These are phyloP conservation scores for Monosporozyma unispora DNA, from an alignment of 805 yeast genomes.

Conservation along the genomic window DNA sequence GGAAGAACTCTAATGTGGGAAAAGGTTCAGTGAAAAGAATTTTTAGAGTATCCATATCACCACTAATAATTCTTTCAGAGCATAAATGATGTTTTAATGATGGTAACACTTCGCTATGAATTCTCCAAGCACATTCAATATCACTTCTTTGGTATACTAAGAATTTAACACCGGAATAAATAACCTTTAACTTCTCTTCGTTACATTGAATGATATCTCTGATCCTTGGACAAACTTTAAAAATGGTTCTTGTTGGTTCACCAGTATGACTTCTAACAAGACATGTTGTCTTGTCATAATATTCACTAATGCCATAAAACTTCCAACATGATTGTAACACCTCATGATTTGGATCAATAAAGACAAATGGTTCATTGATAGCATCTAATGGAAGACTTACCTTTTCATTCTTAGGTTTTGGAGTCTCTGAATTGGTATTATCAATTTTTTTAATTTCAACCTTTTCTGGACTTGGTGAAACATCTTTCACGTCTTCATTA, in stretches of 20 bases:
- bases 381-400: constrained; percentile 83
- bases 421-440: constrained; percentile 18
- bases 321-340: constrained; percentile 72
- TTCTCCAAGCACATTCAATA: constrained; percentile 79
- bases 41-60: constrained; percentile 52
- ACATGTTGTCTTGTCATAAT: constrained; percentile 62
- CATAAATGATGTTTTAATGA: constrained; percentile 56
- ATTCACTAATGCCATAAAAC: constrained; percentile 67
- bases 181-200: constrained; percentile 73
- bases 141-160: constrained; percentile 86
- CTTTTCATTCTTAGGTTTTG: constrained; percentile 39
- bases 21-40: constrained; percentile 63
- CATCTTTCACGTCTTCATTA: constrained; percentile 8
- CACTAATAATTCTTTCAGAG: constrained; percentile 48
- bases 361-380: constrained; percentile 88
- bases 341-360: constrained; percentile 57
- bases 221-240: constrained; percentile 74
- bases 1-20: constrained; percentile 59
- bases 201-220: constrained; percentile 57
- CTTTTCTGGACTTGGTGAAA: constrained; percentile 1
- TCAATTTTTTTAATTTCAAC: constrained; percentile 9
- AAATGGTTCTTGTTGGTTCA: constrained; percentile 85
- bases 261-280: constrained; percentile 93
- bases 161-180: constrained; percentile 85
- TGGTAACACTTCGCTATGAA: constrained; percentile 78